Evolutionary conservation across 1,284 basidiomycete genomes (phyloP).

Genomic region (Thecaphora thlaspeos): DNA sequence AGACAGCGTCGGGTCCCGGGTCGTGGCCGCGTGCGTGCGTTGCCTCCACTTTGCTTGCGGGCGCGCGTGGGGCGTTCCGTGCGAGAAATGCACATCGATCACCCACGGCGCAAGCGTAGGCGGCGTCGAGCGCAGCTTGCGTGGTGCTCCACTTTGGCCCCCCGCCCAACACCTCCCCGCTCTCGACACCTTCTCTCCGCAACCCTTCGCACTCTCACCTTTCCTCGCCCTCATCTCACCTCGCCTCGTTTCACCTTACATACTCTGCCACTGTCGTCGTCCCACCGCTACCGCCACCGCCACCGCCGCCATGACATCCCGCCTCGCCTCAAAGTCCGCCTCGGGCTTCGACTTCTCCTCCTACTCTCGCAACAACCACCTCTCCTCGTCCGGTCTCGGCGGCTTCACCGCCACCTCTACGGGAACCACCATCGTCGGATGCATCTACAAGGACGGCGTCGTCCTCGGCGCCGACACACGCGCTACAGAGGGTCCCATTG

Average conservation of each 20-base stretch:
- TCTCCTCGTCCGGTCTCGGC: slow-evolving; percentile 67
- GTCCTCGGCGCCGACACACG: slow-evolving; percentile 95
- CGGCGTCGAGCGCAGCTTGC: too few species aligned
- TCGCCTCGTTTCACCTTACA: too few species aligned
- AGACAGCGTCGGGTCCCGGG: too few species aligned
- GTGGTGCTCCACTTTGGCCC: too few species aligned
- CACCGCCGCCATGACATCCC: not conserved
- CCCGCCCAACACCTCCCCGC: too few species aligned
- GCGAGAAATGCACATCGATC: slow-evolving; percentile 14
- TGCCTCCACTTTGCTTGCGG: not conserved
- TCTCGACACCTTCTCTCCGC: too few species aligned
- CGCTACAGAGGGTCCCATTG: slow-evolving; percentile 89
- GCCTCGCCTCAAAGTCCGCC: slow-evolving; percentile 1
- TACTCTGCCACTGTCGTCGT: too few species aligned
- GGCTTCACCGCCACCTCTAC: slow-evolving; percentile 63
- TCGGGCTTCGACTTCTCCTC: slow-evolving; percentile 74
- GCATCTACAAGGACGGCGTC: slow-evolving; percentile 84
- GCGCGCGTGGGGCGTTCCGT: not conserved
- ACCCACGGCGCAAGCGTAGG: too few species aligned
- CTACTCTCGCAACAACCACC: slow-evolving; percentile 73
- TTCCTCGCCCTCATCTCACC: too few species aligned
- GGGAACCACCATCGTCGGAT: slow-evolving; percentile 93
- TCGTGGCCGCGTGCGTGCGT: too few species aligned
- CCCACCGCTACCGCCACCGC: too few species aligned
- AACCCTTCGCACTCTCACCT: too few species aligned